These are phyloP conservation scores for Effrenium voratum DNA, from an alignment of 73 alveolate genomes.

Conservation along the genomic window DNA sequence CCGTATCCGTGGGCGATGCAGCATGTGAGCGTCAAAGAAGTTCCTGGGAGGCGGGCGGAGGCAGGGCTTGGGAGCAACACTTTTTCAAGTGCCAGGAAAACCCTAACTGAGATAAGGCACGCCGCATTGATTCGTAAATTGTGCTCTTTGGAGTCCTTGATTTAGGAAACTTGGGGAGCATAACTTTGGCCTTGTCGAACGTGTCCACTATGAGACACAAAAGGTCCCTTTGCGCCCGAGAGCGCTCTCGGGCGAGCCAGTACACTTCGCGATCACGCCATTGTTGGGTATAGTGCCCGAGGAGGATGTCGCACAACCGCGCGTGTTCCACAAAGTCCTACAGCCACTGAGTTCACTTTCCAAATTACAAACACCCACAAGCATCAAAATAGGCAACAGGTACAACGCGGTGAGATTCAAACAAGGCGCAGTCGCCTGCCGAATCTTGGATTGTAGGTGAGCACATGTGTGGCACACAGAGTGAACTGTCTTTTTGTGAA, in stretches of 20 bases:
- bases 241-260: slow-evolving; percentile 2
- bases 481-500: slow-evolving; percentile 10
- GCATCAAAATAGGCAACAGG: not conserved
- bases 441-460: not conserved
- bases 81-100: not conserved
- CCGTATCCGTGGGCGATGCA: slow-evolving; percentile 15
- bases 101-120: not conserved
- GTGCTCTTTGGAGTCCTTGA: not conserved
- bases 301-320: not conserved
- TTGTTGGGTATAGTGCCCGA: not conserved
- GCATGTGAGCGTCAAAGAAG: not conserved
- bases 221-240: not conserved
- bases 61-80: not conserved
- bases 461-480: not conserved
- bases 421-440: not conserved
- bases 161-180: not conserved
- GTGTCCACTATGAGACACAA: not conserved
- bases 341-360: not conserved
- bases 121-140: not conserved
- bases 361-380: not conserved
- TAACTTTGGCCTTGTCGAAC: slow-evolving; percentile 25
- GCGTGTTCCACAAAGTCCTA: not conserved
- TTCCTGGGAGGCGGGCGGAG: not conserved
- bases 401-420: not conserved
- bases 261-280: not conserved